phyloP scores from a whole-genome alignment of 2,329 filamentous ascomycete species.

The Albophoma yamanashiensis region DNA sequence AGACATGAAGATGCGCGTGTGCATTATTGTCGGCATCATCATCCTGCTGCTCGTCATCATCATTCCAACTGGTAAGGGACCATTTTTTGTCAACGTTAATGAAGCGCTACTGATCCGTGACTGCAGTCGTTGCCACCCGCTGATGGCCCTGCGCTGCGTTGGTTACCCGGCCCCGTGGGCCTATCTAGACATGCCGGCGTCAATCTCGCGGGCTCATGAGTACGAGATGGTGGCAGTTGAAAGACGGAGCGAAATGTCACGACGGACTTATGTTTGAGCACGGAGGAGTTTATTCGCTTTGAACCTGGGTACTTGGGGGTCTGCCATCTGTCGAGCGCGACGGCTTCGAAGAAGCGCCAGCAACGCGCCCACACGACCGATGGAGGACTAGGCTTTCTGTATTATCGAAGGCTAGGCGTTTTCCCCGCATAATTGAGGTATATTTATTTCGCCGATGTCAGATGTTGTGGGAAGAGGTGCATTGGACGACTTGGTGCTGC shows the following conservation, averaged over 20 bases:
- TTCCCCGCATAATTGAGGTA: slow-evolving; percentile 32
- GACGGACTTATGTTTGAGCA: slow-evolving; percentile 19
- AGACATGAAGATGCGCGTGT: slow-evolving; percentile 99
- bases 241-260: slow-evolving; percentile 1
- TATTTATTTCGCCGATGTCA: background rate
- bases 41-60: slow-evolving; percentile 90
- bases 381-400: slow-evolving; percentile 16
- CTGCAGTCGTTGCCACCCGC: slow-evolving; percentile 24
- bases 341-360: background rate
- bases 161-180: slow-evolving; percentile 9
- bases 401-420: slow-evolving; percentile 35
- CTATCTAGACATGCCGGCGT: slow-evolving; percentile 2
- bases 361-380: background rate
- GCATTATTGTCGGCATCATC: slow-evolving; percentile 82
- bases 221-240: background rate
- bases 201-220: background rate
- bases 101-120: background rate
- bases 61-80: slow-evolving; percentile 65
- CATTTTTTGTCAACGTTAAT: background rate
- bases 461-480: background rate
- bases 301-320: slow-evolving; percentile 15
- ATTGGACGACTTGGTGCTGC: background rate
- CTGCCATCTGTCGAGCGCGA: slow-evolving; percentile 7
- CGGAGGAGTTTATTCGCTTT: slow-evolving; percentile 24
- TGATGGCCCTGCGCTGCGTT: slow-evolving; percentile 11